Conservation (phyloP, 1,284 basidiomycete genomes). For the Stygiomarasmius scandens region DNA sequence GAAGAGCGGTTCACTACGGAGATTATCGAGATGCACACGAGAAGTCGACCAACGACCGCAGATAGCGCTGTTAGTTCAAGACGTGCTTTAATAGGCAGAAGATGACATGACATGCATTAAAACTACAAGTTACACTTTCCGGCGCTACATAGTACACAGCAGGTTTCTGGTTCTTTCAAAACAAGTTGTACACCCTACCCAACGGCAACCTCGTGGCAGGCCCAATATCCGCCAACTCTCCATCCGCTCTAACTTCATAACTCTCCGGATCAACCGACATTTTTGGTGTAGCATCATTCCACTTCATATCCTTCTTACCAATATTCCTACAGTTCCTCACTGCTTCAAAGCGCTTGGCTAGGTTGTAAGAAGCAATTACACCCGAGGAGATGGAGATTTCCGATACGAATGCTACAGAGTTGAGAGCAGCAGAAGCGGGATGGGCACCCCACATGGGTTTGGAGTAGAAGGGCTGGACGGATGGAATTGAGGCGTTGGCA, state of each 20-base stretch:
- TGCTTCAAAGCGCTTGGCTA: conserved; percentile 76
- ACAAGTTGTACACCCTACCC: conserved; percentile 73
- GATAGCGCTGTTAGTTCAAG: neutral
- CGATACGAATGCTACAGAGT: conserved; percentile 89
- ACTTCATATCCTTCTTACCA: conserved; percentile 91
- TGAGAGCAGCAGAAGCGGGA: conserved; percentile 74
- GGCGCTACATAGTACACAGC: too few relatives aligned
- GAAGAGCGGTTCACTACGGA: neutral
- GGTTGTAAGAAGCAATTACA: conserved; percentile 67
- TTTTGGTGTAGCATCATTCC: conserved; percentile 80
- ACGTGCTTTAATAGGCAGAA: too few relatives aligned
- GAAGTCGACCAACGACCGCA: neutral
- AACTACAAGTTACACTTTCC: too few relatives aligned
- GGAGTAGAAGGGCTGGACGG: conserved; percentile 86
- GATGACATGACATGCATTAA: too few relatives aligned
- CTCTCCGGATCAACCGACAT: conserved; percentile 93
- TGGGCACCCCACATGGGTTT: conserved; percentile 90
- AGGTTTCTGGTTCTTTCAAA: conserved; percentile 41
- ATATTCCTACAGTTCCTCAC: conserved; percentile 81
- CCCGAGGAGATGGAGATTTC: conserved; percentile 68
- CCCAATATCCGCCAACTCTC: conserved; percentile 72
- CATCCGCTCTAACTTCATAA: conserved; percentile 87
- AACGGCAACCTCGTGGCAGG: conserved; percentile 78
- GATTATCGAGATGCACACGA: neutral
- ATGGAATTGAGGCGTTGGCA: conserved; percentile 91